Evolutionary conservation across 2,329 filamentous ascomycete genomes (phyloP).

Genomic region (Botrytis galanthina): DNA sequence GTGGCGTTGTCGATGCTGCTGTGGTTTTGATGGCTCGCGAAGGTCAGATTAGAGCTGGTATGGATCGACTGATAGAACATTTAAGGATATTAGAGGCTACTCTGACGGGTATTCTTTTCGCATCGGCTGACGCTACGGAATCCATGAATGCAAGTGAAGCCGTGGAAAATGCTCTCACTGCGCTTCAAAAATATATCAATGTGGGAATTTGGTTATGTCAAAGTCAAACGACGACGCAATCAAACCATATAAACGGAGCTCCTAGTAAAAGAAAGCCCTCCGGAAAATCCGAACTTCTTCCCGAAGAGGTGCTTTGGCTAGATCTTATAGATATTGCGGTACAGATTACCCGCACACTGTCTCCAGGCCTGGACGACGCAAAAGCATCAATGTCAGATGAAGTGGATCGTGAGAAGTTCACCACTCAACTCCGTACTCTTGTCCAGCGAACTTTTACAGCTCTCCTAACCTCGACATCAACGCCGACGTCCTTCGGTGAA

Average conservation of each 20-base stretch:
- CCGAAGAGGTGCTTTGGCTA: conserved; percentile 59
- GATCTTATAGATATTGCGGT: conserved; percentile 60
- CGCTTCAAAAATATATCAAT: conserved; percentile 83
- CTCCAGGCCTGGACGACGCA: conserved; percentile 49
- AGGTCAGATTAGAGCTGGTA: conserved; percentile 77
- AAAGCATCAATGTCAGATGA: conserved; percentile 32
- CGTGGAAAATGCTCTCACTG: conserved; percentile 69
- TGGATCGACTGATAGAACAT: conserved; percentile 81
- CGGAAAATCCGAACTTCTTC: conserved; percentile 45
- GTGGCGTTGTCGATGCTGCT: conserved; percentile 86
- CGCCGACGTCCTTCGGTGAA: conserved; percentile 37
- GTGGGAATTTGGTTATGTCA: conserved; percentile 97
- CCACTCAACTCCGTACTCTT: conserved; percentile 67
- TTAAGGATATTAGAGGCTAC: conserved; percentile 76
- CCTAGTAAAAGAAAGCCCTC: conserved; percentile 51
- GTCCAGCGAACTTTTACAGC: conserved; percentile 92
- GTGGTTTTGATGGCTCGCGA: conserved; percentile 88
- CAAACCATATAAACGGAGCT: conserved; percentile 40
- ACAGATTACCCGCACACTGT: conserved; percentile 62
- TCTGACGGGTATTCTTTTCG: conserved; percentile 69
- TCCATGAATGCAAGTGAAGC: conserved; percentile 58
- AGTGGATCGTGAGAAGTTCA: conserved; percentile 59
- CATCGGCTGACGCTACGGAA: conserved; percentile 55
- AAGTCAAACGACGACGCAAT: conserved; percentile 67
- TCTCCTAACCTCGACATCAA: conserved; percentile 72